phyloP scores from a whole-genome alignment of 805 yeast genomes.

The Candida boleticola region DNA sequence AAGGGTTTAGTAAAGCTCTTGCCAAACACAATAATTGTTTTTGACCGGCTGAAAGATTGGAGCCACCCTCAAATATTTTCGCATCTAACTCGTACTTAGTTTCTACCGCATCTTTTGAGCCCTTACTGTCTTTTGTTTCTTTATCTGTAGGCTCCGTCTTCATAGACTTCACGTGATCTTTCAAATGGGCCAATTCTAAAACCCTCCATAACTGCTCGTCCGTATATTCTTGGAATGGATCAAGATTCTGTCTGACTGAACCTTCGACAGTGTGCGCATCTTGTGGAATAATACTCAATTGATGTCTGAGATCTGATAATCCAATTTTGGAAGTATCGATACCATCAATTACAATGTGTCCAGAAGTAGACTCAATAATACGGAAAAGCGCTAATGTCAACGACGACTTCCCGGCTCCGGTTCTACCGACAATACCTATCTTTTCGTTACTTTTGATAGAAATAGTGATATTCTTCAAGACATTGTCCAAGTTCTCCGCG shows the following conservation, averaged over 20 bases:
- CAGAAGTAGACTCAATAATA: constrained; percentile 72
- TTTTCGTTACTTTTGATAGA: constrained; percentile 74
- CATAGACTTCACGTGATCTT: constrained; percentile 57
- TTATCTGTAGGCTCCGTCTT: constrained; percentile 36
- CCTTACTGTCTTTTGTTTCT: constrained; percentile 14
- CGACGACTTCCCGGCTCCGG: constrained; percentile 95
- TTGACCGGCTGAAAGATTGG: constrained; percentile 39
- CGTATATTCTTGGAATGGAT: constrained; percentile 65
- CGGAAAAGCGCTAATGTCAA: constrained; percentile 82
- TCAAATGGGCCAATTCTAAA: constrained; percentile 74
- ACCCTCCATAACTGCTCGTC: constrained; percentile 87
- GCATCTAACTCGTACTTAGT: constrained; percentile 25
- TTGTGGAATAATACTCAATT: constrained; percentile 85
- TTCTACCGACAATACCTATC: constrained; percentile 93
- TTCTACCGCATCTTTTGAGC: constrained; percentile 16
- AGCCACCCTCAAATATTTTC: constrained; percentile 32
- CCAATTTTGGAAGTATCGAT: constrained; percentile 68
- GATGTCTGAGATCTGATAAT: constrained; percentile 70
- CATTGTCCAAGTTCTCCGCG: constrained; percentile 77
- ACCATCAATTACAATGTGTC: constrained; percentile 72
- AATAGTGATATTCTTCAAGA: constrained; percentile 65
- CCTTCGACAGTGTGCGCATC: constrained; percentile 93
- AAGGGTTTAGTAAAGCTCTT: constrained; percentile 46
- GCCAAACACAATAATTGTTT: constrained; percentile 39
- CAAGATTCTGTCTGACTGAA: constrained; percentile 78